Base-by-base conservation (phyloP, 169 alveolate genomes). In the Prorocentrum cordatum region DNA sequence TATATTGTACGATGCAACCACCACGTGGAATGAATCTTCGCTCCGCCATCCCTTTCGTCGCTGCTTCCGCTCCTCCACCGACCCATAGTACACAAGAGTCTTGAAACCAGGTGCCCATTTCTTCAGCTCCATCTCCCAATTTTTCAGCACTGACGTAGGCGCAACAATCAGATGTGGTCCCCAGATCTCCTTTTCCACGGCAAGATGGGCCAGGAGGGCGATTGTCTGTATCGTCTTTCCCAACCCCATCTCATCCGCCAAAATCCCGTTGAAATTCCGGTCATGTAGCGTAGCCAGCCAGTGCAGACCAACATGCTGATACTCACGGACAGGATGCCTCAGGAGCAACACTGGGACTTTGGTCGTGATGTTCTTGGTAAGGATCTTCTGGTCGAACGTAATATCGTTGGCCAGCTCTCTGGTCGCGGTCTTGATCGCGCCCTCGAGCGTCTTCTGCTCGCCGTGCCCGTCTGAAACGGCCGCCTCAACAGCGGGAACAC, bases 201-300 rank as follows among this genome's bases (percentile, higher is more conserved):
- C 99, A 86, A 98, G 93, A 87, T 97, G 96, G n/a, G 99, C 99
- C 72, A 98, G 92, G 45, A 98, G 94, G 0, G 99, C 96, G 12
- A 98, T 98, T 18, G 99, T 97, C 93, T 98, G 98, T 45, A 98
- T 96, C 18, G 99, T 98, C 92, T 98, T 98, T 26, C 99, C 99
- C 79, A 98, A 94, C 27, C 99, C 99, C 99, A 98, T 97, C 94
- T 98, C 99, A 95, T 98, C 99, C 18, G 99, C 99, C 73, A 98
- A 94, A 26, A 98, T 98, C 70, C 99, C 99, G 94, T 98, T 98
- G 71, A 97, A 94, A 36, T 96, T 95, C 92, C 96, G 96, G 61
- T 96, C 95, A 93, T 98, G 98, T 50, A 98, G 93, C 26, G 98
- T 95, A n/a, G 95, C 98, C 82, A 98, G 92, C 99, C 99, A 98